Conservation (phyloP, 495 filamentous ascomycete genomes). For the Bacidia rubella region DNA sequence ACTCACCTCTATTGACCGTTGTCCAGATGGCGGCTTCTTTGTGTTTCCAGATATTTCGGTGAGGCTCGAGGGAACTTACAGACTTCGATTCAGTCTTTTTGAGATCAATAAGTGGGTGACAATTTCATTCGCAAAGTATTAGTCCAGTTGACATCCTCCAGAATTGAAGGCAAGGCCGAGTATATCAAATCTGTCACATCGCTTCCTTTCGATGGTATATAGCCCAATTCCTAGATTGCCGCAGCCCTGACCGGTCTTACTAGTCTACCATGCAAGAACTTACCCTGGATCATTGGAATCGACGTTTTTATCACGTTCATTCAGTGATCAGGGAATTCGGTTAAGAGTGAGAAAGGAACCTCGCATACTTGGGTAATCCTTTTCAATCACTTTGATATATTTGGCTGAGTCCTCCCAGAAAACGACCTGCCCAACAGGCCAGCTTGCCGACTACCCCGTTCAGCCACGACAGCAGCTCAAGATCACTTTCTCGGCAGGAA, state of each 20-base stretch:
- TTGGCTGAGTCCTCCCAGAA: constrained; percentile 7
- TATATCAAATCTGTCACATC: constrained; percentile 61
- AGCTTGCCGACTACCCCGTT: constrained; percentile 1
- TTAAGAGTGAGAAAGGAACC: constrained; percentile 81
- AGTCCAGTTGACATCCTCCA: not conserved
- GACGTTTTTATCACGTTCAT: constrained; percentile 79
- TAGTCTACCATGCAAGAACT: constrained; percentile 54
- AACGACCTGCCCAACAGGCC: constrained; percentile 14
- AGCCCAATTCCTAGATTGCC: not conserved
- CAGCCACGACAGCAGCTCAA: constrained; percentile 6
- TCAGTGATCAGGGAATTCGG: constrained; percentile 89
- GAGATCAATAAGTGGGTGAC: constrained; percentile 67
- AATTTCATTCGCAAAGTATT: not conserved
- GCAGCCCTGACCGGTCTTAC: constrained; percentile 14
- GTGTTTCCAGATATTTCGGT: constrained; percentile 92
- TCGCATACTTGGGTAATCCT: constrained; percentile 36
- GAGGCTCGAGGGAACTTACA: constrained; percentile 62
- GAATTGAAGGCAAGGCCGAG: constrained; percentile 14
- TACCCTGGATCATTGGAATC: constrained; percentile 85
- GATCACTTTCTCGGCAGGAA: constrained; percentile 4
- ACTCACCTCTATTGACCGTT: constrained; percentile 9
- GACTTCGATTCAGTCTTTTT: constrained; percentile 75
- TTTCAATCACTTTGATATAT: not conserved
- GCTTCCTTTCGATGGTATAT: constrained; percentile 56
- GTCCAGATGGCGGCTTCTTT: constrained; percentile 79